Evolutionary conservation across 768 basidiomycete species (phyloP).

Genomic region (Mycena indigotica): DNA sequence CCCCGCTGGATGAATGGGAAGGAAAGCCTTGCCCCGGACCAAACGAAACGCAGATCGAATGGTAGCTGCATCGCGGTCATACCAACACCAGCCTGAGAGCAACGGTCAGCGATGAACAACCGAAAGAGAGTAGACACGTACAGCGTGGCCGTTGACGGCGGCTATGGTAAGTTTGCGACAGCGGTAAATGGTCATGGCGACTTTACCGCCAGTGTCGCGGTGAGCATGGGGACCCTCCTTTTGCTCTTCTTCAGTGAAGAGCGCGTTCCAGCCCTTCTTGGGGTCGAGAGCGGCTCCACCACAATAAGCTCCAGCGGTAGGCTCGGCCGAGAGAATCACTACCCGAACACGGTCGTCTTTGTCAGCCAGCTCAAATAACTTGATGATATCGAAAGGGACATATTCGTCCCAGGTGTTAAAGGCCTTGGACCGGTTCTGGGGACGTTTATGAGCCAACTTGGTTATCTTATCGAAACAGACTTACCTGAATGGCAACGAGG

Average conservation of each 20-base stretch:
- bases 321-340: constrained; percentile 55
- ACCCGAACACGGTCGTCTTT: constrained; percentile 55
- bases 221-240: constrained; percentile 53
- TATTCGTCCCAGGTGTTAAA: constrained; percentile 45
- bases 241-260: constrained; percentile 43
- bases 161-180: constrained; percentile 59
- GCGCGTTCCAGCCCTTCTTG: constrained; percentile 46
- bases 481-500: constrained; percentile 36
- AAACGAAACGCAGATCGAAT: constrained; percentile 54
- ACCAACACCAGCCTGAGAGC: constrained; percentile 47
- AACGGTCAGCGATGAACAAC: neutral
- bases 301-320: constrained; percentile 53
- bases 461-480: neutral
- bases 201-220: constrained; percentile 50
- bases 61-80: constrained; percentile 53
- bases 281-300: constrained; percentile 55
- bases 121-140: constrained; percentile 21
- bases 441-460: neutral
- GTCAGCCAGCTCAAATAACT: constrained; percentile 49
- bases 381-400: constrained; percentile 42
- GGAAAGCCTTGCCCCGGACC: constrained; percentile 51
- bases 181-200: constrained; percentile 48
- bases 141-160: constrained; percentile 55
- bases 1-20: constrained; percentile 55
- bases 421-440: constrained; percentile 50